A percentile compares a stretch with the other conserved stretches of the same genome.
phyloP scores from a whole-genome alignment of 2,329 filamentous ascomycete genomes.

The Nemania abortiva region DNA sequence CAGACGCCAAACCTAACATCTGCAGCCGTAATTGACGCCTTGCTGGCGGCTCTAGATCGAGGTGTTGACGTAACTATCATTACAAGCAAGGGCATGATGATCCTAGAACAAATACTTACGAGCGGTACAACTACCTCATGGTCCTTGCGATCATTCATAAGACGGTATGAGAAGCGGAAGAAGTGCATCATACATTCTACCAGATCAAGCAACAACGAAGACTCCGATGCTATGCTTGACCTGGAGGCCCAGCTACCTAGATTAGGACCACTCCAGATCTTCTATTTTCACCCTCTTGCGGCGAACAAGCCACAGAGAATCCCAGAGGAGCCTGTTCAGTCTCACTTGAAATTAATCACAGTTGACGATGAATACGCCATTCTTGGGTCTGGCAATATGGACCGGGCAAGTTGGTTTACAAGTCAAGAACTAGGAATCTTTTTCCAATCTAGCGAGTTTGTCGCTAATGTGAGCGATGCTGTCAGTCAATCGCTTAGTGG shows the following conservation, averaged over 20 bases:
- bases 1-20: slow-evolving; percentile 85
- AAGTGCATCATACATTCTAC: slow-evolving; percentile 45
- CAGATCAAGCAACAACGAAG: slow-evolving; percentile 24
- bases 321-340: slow-evolving; percentile 73
- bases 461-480: slow-evolving; percentile 47
- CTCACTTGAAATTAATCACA: slow-evolving; percentile 82
- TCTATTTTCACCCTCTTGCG: slow-evolving; percentile 64
- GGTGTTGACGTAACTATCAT: slow-evolving; percentile 77
- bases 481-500: slow-evolving; percentile 52
- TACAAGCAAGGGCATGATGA: slow-evolving; percentile 78
- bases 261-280: slow-evolving; percentile 66
- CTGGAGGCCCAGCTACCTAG: slow-evolving; percentile 58
- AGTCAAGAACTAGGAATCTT: slow-evolving; percentile 84
- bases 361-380: slow-evolving; percentile 76
- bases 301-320: slow-evolving; percentile 34
- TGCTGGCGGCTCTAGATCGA: slow-evolving; percentile 71
- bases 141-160: slow-evolving; percentile 71
- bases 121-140: slow-evolving; percentile 78
- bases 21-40: slow-evolving; percentile 69
- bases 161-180: slow-evolving; percentile 59
- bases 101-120: slow-evolving; percentile 83
- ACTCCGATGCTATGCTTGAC: slow-evolving; percentile 48
- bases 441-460: slow-evolving; percentile 57
- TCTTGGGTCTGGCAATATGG: slow-evolving; percentile 85
- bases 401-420: slow-evolving; percentile 87